Evolutionary conservation across 345 rosid genomes (phyloP).

Genomic region (Excoecaria cochinchinensis): DNA sequence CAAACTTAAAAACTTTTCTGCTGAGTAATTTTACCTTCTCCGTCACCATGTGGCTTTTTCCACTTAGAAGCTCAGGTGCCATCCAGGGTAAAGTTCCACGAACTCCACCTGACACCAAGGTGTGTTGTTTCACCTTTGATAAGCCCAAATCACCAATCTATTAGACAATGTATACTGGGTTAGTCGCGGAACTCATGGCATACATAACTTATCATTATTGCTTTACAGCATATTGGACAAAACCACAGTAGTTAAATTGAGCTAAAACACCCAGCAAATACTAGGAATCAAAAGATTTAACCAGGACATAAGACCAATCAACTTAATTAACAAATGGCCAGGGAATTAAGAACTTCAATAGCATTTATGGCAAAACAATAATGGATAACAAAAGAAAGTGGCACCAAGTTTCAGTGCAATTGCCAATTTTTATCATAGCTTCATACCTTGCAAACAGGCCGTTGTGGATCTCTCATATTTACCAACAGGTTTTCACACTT

Average conservation of each 20-base stretch:
- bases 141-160: slow-evolving; percentile 97
- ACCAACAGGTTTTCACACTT: slow-evolving; percentile 96
- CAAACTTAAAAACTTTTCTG: background rate
- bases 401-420: slow-evolving; percentile 16
- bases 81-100: slow-evolving; percentile 99
- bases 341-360: slow-evolving; percentile 4
- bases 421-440: slow-evolving; percentile 3
- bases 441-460: slow-evolving; percentile 90
- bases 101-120: slow-evolving; percentile 95
- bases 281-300: slow-evolving; percentile 12
- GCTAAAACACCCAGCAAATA: slow-evolving; percentile 1
- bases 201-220: background rate
- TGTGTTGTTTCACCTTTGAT: slow-evolving; percentile 93
- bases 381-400: background rate
- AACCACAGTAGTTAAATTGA: background rate
- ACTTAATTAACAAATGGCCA: slow-evolving; percentile 9
- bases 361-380: slow-evolving; percentile 10
- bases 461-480: slow-evolving; percentile 99
- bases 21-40: slow-evolving; percentile 64
- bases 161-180: slow-evolving; percentile 14
- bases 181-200: slow-evolving; percentile 12
- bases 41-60: slow-evolving; percentile 94
- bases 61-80: slow-evolving; percentile 99
- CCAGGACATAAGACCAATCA: background rate
- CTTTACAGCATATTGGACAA: background rate